Percentiles rank a stretch among this genome's conserved stretches.
Conservation (phyloP, 495 filamentous ascomycete genomes). For the Penicillium diatomitis region DNA sequence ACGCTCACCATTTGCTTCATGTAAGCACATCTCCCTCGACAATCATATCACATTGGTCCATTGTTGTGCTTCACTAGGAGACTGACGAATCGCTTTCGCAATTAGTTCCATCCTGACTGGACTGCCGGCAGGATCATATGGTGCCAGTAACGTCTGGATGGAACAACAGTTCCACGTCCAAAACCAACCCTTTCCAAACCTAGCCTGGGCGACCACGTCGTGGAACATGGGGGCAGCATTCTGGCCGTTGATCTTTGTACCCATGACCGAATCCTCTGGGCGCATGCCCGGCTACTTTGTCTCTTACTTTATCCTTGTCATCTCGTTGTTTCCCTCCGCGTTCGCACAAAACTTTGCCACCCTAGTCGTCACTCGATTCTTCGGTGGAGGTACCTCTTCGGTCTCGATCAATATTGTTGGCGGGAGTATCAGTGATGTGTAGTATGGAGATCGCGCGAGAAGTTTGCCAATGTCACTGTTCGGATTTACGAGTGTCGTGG, state of each 20-base stretch:
- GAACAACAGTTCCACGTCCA: slow-evolving; percentile 30
- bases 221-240: slow-evolving; percentile 48
- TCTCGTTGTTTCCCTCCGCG: slow-evolving; percentile 41
- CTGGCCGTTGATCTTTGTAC: slow-evolving; percentile 42
- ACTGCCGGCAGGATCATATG: slow-evolving; percentile 34
- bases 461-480: slow-evolving; percentile 39
- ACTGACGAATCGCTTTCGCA: background rate
- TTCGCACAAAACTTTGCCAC: slow-evolving; percentile 45
- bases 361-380: slow-evolving; percentile 39
- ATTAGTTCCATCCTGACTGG: slow-evolving; percentile 33
- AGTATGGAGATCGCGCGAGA: slow-evolving; percentile 29
- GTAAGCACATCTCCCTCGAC: slow-evolving; percentile 7
- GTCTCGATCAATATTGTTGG: slow-evolving; percentile 40
- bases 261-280: slow-evolving; percentile 44
- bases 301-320: slow-evolving; percentile 37
- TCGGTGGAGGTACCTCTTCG: slow-evolving; percentile 40
- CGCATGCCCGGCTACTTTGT: slow-evolving; percentile 41
- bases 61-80: background rate
- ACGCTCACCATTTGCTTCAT: slow-evolving; percentile 35
- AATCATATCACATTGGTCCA: background rate
- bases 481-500: slow-evolving; percentile 33
- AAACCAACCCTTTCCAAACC: slow-evolving; percentile 34
- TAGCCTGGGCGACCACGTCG: slow-evolving; percentile 38
- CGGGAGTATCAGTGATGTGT: slow-evolving; percentile 37
- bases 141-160: slow-evolving; percentile 31